A percentile compares a stretch with the other conserved stretches of the same genome.
Evolutionary conservation across 306 rosid species (phyloP).

Genomic region (Argentina anserina): DNA sequence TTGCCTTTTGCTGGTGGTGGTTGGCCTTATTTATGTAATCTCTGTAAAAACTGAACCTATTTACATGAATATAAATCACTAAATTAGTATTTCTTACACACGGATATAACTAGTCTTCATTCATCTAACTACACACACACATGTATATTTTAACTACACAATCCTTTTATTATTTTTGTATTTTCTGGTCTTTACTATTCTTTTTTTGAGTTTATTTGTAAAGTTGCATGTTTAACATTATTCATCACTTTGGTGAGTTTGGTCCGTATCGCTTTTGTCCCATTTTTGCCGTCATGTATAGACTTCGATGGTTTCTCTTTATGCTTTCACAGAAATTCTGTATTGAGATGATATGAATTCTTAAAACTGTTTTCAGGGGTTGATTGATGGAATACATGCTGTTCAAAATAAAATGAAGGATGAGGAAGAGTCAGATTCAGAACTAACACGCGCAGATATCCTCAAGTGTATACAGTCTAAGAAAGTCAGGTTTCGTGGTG

Average conservation of each 20-base stretch:
- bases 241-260: neutral
- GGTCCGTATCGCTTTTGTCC: neutral
- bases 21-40: neutral
- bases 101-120: neutral
- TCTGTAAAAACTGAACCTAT: neutral
- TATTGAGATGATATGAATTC: neutral
- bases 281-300: neutral
- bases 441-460: slow-evolving; percentile 78
- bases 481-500: slow-evolving; percentile 84
- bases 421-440: slow-evolving; percentile 60
- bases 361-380: slow-evolving; percentile 53
- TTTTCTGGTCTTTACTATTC: neutral
- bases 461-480: slow-evolving; percentile 91
- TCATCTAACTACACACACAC: neutral
- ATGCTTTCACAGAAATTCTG: neutral
- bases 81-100: neutral
- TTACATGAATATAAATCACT: neutral
- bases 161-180: neutral
- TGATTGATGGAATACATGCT: slow-evolving; percentile 61
- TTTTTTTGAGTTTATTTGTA: neutral
- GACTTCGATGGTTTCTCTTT: neutral
- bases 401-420: slow-evolving; percentile 51
- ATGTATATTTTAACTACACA: neutral
- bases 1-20: neutral
- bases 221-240: neutral